Conservation (phyloP, 495 filamentous ascomycete genomes). For the Penicillium ochrochloron region DNA sequence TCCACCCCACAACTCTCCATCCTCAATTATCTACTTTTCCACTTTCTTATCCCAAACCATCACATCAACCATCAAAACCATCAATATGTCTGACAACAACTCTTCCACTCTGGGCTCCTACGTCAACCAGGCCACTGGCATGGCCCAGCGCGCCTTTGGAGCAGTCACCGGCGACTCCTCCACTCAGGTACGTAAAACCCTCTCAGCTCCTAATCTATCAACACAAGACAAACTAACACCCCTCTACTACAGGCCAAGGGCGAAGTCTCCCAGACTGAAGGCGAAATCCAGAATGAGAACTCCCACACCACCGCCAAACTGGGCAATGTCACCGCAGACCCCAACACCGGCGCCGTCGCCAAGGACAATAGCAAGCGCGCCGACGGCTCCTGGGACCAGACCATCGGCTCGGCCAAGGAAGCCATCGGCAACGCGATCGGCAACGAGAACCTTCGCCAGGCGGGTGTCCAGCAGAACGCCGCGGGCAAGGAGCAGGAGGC, state of each 20-base stretch:
- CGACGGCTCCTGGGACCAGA: constrained; percentile 83
- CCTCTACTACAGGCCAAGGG: constrained; percentile 44
- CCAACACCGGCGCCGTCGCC: constrained; percentile 70
- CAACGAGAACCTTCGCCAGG: constrained; percentile 70
- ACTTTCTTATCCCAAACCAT: constrained; percentile 11
- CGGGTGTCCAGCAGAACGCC: constrained; percentile 77
- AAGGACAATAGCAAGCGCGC: constrained; percentile 74
- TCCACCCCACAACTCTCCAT: constrained; percentile 6
- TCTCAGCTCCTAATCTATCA: background rate
- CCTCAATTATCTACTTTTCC: constrained; percentile 6
- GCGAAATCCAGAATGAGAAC: constrained; percentile 64
- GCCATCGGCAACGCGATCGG: constrained; percentile 75
- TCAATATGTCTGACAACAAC: constrained; percentile 63
- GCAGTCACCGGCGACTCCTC: constrained; percentile 72
- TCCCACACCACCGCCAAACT: constrained; percentile 70
- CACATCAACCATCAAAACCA: constrained; percentile 5
- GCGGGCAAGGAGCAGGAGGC: constrained; percentile 83
- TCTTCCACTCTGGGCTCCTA: constrained; percentile 82
- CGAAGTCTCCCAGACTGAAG: constrained; percentile 62
- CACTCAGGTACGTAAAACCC: constrained; percentile 58
- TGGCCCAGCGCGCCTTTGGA: constrained; percentile 73
- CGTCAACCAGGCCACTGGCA: constrained; percentile 75
- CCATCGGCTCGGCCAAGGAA: constrained; percentile 83
- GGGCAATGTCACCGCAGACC: constrained; percentile 66
- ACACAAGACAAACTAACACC: constrained; percentile 23